Base-by-base conservation (phyloP, 371 early-diverging fungal genomes). In the Haplosporangium sp. region DNA sequence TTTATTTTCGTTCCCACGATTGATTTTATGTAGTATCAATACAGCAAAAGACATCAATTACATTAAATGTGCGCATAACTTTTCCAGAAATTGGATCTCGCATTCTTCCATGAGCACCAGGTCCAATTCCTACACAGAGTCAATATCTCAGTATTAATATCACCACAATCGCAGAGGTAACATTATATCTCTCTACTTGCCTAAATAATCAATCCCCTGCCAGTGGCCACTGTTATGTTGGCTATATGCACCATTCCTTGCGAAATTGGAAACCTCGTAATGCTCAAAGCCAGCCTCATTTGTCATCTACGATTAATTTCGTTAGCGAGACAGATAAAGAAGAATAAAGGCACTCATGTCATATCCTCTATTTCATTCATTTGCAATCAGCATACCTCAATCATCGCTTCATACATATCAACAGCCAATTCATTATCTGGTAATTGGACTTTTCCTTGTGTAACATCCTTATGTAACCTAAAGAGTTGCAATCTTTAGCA, bases 191-290 rank as follows among this genome's bases (percentile, higher is more conserved):
- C 44, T 42, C 6, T 13, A 65, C 47, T 39, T 84, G 74, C 96
- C 96, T 2, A 96, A 71, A 83, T 92, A 96, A 67, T 94, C 94
- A 57, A 88, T 73, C 4, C 96, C 96, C 56, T 83, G 85, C 97
- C 97, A 96, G 82, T 96, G 96, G 0, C 90, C 87, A 73, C 81
- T 88, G 72, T 96, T 96, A 75, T 96, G 97, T 40, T 71, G 67
- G 65, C 94, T 90, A 52, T 92, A 88, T 13, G 88, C 85, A 6
- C 63, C 53, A 20, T 70, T 65, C 52, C 78, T 73, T 0, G 90
- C 90, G 77, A 93, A 96, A 48, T 89, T 95, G 8, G 95, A 95
- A 1, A 96, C 95, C 72, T 96, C 97, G 73, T 96, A 96, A 64
- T 96, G 96, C 2, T 84, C 47, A 75, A 91, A 92, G 0, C 93